These are phyloP conservation scores for Elymus sibiricus DNA, from an alignment of 176 grass and related monocot genomes.

Conservation along the genomic window DNA sequence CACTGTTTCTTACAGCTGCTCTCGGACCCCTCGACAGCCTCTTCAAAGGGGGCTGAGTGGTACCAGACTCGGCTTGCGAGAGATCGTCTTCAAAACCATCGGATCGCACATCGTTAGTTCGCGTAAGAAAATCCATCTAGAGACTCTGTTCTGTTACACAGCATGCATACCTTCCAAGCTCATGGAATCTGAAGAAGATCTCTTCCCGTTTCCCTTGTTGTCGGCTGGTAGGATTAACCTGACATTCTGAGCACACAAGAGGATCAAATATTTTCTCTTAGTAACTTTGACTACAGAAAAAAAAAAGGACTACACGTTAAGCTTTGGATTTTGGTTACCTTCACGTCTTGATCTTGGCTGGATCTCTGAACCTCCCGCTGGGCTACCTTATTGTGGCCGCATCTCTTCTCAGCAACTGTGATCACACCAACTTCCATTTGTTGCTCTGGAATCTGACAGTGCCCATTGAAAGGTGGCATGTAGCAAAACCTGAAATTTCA, in stretches of 20 bases:
- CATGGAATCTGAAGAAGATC: background rate
- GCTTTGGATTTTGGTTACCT: conserved; percentile 25
- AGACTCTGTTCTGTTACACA: background rate
- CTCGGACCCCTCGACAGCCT: conserved; percentile 30
- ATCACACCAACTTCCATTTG: conserved; percentile 49
- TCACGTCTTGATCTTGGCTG: conserved; percentile 13
- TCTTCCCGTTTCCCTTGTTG: background rate
- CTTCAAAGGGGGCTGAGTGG: conserved; percentile 9
- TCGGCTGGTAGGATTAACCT: background rate
- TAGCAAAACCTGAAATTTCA: conserved; percentile 71
- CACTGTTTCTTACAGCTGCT: background rate
- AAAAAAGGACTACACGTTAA: background rate
- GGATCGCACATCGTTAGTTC: conserved; percentile 6
- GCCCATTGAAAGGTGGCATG: conserved; percentile 74
- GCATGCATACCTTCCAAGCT: background rate
- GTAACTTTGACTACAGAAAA: background rate
- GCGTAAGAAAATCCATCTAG: background rate
- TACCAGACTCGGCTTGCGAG: conserved; percentile 9
- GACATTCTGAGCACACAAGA: background rate
- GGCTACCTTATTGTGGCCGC: conserved; percentile 19
- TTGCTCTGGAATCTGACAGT: conserved; percentile 58
- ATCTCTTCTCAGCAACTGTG: conserved; percentile 51
- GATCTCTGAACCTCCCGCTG: background rate
- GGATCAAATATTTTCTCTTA: background rate
- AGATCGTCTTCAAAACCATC: conserved; percentile 12